Percentiles rank a stretch among this genome's conserved stretches.
Conservation (phyloP, 805 yeast species). For the Metschnikowia henanensis region DNA sequence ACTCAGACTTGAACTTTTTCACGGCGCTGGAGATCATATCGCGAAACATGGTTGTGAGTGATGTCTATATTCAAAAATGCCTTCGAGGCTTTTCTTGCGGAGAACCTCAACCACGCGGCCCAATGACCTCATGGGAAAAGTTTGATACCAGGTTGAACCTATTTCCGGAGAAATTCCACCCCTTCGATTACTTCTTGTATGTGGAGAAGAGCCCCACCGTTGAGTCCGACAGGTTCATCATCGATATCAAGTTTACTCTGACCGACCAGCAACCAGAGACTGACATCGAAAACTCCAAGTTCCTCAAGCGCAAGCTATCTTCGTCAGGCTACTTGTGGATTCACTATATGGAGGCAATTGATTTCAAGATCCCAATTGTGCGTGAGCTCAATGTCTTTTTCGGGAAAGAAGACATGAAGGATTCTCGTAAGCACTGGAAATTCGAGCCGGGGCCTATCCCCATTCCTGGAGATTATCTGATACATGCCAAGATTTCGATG, state of each 20-base stretch:
- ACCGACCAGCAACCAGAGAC: conserved; percentile 9
- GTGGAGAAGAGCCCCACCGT: conserved; percentile 12
- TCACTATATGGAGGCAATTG: conserved; percentile 12
- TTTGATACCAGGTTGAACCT: conserved; percentile 16
- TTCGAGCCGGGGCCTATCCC: conserved; percentile 19
- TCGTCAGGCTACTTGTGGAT: conserved; percentile 15
- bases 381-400: conserved; percentile 30
- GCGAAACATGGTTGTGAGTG: conserved; percentile 13
- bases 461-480: conserved; percentile 16
- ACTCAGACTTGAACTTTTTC: conserved; percentile 3
- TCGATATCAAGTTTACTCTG: conserved; percentile 14
- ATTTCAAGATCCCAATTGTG: conserved; percentile 17
- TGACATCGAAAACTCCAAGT: conserved; percentile 6
- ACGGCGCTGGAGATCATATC: conserved; percentile 16
- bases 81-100: conserved; percentile 18
- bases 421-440: conserved; percentile 27
- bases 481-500: conserved; percentile 23
- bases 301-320: conserved; percentile 8
- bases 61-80: conserved; percentile 15
- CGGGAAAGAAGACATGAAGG: conserved; percentile 32
- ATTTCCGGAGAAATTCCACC: conserved; percentile 9
- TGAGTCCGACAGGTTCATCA: conserved; percentile 11
- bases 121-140: conserved; percentile 12
- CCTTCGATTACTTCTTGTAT: conserved; percentile 19
- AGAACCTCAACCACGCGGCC: conserved; percentile 2